Evolutionary conservation across 257 asterid genomes (phyloP).

Genomic region (Ilex aquifolium): DNA sequence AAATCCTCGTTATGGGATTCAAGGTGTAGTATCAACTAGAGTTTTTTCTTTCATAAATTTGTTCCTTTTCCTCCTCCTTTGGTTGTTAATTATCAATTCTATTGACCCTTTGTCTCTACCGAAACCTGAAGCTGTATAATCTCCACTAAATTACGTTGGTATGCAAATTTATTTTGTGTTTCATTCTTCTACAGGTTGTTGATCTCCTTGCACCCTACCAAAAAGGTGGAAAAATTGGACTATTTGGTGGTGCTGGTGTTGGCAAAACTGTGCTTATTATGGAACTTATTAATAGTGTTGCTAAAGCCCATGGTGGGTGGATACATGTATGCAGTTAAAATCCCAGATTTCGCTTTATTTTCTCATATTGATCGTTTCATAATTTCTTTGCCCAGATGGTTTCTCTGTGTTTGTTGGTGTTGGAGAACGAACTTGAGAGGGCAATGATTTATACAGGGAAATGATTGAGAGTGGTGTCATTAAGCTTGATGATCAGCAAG

Average conservation of each 20-base stretch:
- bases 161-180: background rate
- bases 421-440: slow-evolving; percentile 3
- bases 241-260: slow-evolving; percentile 97
- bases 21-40: slow-evolving; percentile 42
- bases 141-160: too few relatives aligned
- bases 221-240: slow-evolving; percentile 97
- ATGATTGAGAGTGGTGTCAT: slow-evolving; percentile 22
- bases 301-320: slow-evolving; percentile 86
- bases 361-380: background rate
- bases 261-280: slow-evolving; percentile 94
- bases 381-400: background rate
- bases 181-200: slow-evolving; percentile 48
- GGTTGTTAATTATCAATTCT: too few relatives aligned
- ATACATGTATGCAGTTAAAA: background rate
- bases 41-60: background rate
- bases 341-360: background rate
- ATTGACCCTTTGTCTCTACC: too few relatives aligned
- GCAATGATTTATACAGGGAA: slow-evolving; percentile 15
- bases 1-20: slow-evolving; percentile 94
- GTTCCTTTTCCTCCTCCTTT: background rate
- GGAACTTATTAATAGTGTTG: slow-evolving; percentile 93
- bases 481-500: slow-evolving; percentile 6
- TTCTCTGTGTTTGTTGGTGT: slow-evolving; percentile 5
- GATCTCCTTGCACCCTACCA: slow-evolving; percentile 98
- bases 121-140: too few relatives aligned